A percentile compares a stretch with the other conserved stretches of the same genome.
These are phyloP conservation scores for Withania somnifera DNA, from an alignment of 305 asterid species.

Conservation along the genomic window DNA sequence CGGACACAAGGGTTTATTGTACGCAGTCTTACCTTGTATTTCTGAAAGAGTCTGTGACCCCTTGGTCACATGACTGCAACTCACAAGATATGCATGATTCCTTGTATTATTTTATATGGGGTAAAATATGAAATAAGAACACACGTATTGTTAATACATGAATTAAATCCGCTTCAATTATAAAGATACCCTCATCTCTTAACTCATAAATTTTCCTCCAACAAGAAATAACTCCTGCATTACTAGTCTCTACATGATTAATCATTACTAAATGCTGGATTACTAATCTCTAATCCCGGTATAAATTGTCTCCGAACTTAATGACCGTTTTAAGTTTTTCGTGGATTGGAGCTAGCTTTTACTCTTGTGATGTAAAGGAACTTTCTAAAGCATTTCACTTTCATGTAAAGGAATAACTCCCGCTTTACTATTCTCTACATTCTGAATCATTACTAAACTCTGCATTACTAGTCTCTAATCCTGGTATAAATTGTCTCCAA, in stretches of 20 bases:
- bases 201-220: background rate
- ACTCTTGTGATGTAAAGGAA: background rate
- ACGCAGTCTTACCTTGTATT: too few species aligned
- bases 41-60: too few species aligned
- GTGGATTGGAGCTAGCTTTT: background rate
- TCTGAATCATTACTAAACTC: too few species aligned
- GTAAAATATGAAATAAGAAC: background rate
- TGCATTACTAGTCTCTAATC: background rate
- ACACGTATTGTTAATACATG: background rate
- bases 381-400: background rate
- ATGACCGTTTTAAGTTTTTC: background rate
- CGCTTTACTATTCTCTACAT: too few species aligned
- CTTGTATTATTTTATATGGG: background rate
- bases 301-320: background rate
- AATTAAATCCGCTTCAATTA: background rate
- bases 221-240: background rate
- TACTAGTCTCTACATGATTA: too few species aligned
- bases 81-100: too few species aligned
- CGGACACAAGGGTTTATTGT: too few species aligned
- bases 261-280: too few species aligned
- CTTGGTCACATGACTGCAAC: too few species aligned
- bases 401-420: background rate
- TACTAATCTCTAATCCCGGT: background rate
- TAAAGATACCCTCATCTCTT: background rate
- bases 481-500: background rate